phyloP scores from a whole-genome alignment of 805 yeast species.

The Candida xiaguanensis region DNA sequence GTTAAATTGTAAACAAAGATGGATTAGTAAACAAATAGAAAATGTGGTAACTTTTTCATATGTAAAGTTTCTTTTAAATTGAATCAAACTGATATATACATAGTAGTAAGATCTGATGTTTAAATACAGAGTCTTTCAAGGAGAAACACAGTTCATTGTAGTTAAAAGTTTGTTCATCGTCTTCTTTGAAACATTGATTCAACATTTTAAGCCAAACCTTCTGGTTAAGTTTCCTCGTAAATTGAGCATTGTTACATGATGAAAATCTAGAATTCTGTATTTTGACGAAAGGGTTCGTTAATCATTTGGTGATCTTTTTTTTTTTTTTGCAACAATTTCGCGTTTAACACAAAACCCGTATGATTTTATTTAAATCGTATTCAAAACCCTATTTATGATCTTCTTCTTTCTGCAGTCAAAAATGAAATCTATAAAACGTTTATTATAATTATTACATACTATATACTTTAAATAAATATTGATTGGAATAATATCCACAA shows the following conservation, averaged over 20 bases:
- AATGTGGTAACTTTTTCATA: background rate
- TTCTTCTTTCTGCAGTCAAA: background rate
- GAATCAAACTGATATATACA: no score
- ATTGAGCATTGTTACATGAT: background rate
- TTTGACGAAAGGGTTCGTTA: background rate
- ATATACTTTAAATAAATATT: conserved; percentile 33
- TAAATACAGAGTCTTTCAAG: no score
- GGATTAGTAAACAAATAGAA: background rate
- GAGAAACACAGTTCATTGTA: no score
- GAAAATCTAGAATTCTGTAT: background rate
- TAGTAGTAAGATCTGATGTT: no score
- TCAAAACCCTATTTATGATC: background rate
- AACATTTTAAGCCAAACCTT: background rate
- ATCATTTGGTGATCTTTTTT: background rate
- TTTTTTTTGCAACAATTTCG: background rate
- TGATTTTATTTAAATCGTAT: background rate
- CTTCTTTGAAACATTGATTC: background rate
- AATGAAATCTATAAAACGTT: conserved; percentile 42
- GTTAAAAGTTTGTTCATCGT: no score
- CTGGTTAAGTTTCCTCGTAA: background rate
- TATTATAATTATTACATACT: conserved; percentile 42
- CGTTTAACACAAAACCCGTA: background rate
- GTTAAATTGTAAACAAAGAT: background rate
- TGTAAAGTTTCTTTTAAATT: no score
- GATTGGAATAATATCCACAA: conserved; percentile 33